Evolutionary conservation across 305 asterid genomes (phyloP), one percentile per base, ranked within the genome.

Genomic region (Lippia alba): DNA sequence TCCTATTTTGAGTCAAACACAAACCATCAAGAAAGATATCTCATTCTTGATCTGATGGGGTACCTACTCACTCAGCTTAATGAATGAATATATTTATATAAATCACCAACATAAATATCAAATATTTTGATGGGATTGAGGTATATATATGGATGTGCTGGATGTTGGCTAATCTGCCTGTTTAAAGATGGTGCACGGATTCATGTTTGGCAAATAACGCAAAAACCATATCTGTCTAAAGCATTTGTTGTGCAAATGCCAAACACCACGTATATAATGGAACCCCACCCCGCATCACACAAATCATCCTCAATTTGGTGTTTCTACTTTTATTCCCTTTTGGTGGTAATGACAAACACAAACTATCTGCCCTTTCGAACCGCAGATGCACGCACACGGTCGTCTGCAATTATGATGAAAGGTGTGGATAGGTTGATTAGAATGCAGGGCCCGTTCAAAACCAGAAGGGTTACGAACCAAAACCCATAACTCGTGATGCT

Each of bases 231-330:
- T 70, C 74, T 30, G 39, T 64, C 74, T 46, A 39, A 4, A 79
- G 34, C 36, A 70, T 24, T 61, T 48, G 64, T 40, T 44, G 61
- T 36, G 36, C 67, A 44, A 72, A 39, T 68, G 56, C 76, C 76
- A 56, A 66, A 64, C 83, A 73, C 57, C 17, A 44, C 5, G 32
- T 74, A 32, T 49, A 32, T 14, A 34, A 56, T 75, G 75, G 74
- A 74, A 71, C 82, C 84, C 74, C 30, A 24, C 30, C 30, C 30
- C 30, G 2, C 30, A 24, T 24, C 30, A 70, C 76, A 33, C 54
- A 51, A 20, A 51, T 16, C 69, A 51, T 60, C 44, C 30, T 14
- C 58, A 69, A 15, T 7, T 69, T 39, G 54, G 16, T 61, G n/a
- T 14, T 6, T 63, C 2, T 19, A 40, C 24, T 63, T 45, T 11